Percentiles rank a stretch among this genome's conserved stretches.
Evolutionary conservation across 257 asterid species (phyloP).

Genomic region (Avicennia marina): DNA sequence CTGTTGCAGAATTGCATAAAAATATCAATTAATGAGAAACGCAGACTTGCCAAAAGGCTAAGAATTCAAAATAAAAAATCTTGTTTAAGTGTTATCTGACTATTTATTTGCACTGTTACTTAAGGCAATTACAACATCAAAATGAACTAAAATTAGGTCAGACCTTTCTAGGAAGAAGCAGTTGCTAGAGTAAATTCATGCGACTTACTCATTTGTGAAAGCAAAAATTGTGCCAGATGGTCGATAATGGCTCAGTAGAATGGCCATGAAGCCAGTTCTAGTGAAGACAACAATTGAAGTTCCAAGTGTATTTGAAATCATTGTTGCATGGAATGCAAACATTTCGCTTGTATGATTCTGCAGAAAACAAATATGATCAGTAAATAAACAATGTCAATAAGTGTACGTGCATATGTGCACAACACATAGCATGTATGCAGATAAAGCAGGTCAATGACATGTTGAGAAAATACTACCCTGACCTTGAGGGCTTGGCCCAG

Average conservation of each 20-base stretch:
- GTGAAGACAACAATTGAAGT: conserved; percentile 94
- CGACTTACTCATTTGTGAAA: conserved; percentile 89
- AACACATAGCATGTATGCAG: conserved; percentile 1
- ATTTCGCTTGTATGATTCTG: conserved; percentile 99
- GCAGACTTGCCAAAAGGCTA: not conserved
- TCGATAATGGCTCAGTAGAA: conserved; percentile 86
- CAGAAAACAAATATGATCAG: conserved; percentile 19
- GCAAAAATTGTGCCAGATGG: conserved; percentile 97
- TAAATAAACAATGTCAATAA: conserved; percentile 6
- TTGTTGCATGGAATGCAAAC: conserved; percentile 97
- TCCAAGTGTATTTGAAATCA: conserved; percentile 95
- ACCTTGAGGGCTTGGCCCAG: conserved; percentile 95
- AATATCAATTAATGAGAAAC: conserved; percentile 6
- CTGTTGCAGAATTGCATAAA: conserved; percentile 38
- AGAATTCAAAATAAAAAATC: too few relatives aligned
- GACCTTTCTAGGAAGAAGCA: not conserved
- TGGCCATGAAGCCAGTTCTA: conserved; percentile 92
- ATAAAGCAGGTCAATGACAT: conserved; percentile 2
- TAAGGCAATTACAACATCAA: too few relatives aligned
- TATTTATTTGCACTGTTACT: too few relatives aligned
- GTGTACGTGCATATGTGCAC: not conserved
- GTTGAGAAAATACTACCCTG: conserved; percentile 12
- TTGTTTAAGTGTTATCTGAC: too few relatives aligned
- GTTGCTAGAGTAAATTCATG: not conserved
- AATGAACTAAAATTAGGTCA: too few relatives aligned